Evolutionary conservation across 768 basidiomycete species (phyloP).

Genomic region (Cyclocybe aegerita): DNA sequence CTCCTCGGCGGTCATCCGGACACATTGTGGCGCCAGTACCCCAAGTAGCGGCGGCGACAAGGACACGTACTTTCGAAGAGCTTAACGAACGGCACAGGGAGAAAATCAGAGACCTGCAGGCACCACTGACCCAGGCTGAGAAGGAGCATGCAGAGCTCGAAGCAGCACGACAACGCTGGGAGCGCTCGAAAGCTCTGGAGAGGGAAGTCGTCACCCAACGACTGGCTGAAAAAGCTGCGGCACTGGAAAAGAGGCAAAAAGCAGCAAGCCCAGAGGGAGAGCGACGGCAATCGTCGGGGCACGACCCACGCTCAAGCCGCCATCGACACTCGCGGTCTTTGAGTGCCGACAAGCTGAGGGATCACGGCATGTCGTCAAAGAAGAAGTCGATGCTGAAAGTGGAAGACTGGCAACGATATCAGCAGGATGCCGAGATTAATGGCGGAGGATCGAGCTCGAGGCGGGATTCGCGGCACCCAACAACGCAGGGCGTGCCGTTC

Average conservation of each 20-base stretch:
- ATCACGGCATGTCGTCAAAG: conserved; percentile 47
- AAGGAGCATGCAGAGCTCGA: conserved; percentile 74
- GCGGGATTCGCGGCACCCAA: conserved; percentile 33
- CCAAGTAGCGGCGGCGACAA: conserved; percentile 45
- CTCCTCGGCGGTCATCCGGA: conserved; percentile 40
- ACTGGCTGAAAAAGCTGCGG: conserved; percentile 68
- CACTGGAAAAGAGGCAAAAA: conserved; percentile 53
- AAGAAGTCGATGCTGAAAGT: conserved; percentile 78
- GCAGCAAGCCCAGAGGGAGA: conserved; percentile 39
- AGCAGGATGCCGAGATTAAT: conserved; percentile 39
- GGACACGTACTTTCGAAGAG: conserved; percentile 84
- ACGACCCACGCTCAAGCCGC: conserved; percentile 32
- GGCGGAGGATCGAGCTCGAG: conserved; percentile 14
- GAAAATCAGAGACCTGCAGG: conserved; percentile 81
- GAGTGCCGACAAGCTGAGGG: conserved; percentile 63
- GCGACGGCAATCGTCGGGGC: conserved; percentile 24
- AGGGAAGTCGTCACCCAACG: conserved; percentile 70
- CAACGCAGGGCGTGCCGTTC: conserved; percentile 52
- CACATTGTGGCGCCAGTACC: conserved; percentile 45
- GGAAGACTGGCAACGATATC: conserved; percentile 82
- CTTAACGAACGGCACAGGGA: conserved; percentile 82
- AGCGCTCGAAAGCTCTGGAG: conserved; percentile 70
- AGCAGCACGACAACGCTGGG: conserved; percentile 82
- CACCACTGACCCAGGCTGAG: conserved; percentile 78
- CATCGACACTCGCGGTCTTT: conserved; percentile 50